Conservation (phyloP, 108 stramenopile species). For the Cyclostephanos tholiformis region DNA sequence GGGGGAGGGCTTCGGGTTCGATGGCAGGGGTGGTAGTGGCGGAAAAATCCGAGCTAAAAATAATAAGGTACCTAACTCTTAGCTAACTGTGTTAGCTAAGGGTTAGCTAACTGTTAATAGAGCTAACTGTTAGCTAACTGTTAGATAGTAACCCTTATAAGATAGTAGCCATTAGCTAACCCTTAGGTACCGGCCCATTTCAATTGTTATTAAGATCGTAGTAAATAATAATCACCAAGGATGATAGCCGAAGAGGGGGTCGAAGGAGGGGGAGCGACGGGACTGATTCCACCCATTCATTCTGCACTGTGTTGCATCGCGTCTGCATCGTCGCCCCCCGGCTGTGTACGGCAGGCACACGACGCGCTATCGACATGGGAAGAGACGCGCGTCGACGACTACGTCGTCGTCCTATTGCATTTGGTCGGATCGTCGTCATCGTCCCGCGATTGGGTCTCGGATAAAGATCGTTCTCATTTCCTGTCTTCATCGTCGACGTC, state of each 20-base stretch:
- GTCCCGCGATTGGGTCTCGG: not conserved
- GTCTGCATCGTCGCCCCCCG: slow-evolving; percentile 23
- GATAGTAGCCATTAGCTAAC: too few relatives aligned
- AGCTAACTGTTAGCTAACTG: too few relatives aligned
- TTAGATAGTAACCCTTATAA: too few relatives aligned
- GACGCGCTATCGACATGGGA: slow-evolving; percentile 33
- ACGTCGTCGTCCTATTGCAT: slow-evolving; percentile 14
- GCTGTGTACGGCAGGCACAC: slow-evolving; percentile 31
- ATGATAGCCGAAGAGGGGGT: not conserved
- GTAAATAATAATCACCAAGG: too few relatives aligned
- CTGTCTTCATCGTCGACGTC: not conserved
- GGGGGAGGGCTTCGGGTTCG: too few relatives aligned
- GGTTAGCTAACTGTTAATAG: too few relatives aligned
- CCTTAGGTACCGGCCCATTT: too few relatives aligned
- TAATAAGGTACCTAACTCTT: too few relatives aligned
- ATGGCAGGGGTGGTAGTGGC: too few relatives aligned
- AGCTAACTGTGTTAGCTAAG: too few relatives aligned
- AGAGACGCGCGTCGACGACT: slow-evolving; percentile 17
- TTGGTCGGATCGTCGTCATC: not conserved
- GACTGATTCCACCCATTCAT: slow-evolving; percentile 16
- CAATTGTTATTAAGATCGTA: too few relatives aligned
- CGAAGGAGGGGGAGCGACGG: slow-evolving; percentile 5
- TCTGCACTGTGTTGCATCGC: slow-evolving; percentile 30
- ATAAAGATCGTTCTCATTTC: not conserved
- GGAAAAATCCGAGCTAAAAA: too few relatives aligned